phyloP scores from a whole-genome alignment of 192 early-diverging fungal species.

The Gigaspora rosea region DNA sequence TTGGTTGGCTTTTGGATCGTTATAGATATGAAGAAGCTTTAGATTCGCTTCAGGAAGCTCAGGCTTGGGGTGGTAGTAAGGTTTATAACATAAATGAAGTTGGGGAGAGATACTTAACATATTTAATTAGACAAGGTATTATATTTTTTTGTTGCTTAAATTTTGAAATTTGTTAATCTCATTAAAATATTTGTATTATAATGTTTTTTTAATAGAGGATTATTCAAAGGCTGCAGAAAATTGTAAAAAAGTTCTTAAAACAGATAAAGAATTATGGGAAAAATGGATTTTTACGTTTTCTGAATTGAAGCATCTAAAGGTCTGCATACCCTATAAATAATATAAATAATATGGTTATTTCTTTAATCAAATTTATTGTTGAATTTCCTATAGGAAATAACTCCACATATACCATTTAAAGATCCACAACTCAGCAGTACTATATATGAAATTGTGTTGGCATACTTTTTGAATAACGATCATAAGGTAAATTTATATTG shows the following conservation, averaged over 20 bases:
- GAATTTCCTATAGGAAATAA: constrained; percentile 56
- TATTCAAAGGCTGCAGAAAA: constrained; percentile 70
- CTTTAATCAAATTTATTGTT: neutral
- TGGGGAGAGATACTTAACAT: constrained; percentile 78
- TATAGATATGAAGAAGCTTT: constrained; percentile 82
- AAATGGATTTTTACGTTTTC: constrained; percentile 90
- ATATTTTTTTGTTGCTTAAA: neutral
- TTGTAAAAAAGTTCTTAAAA: constrained; percentile 71
- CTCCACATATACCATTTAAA: constrained; percentile 74
- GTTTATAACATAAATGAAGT: constrained; percentile 67
- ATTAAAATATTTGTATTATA: neutral
- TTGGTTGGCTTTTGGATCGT: constrained; percentile 89
- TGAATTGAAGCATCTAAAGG: constrained; percentile 71
- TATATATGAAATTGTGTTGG: constrained; percentile 88
- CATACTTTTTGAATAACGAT: constrained; percentile 67
- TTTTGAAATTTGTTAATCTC: neutral
- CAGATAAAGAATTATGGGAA: constrained; percentile 74
- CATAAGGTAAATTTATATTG: constrained; percentile 46
- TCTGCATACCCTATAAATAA: constrained; percentile 20
- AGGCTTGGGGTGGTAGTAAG: constrained; percentile 59
- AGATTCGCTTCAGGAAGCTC: constrained; percentile 60
- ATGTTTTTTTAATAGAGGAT: constrained; percentile 42
- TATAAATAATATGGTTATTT: neutral
- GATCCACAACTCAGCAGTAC: constrained; percentile 74
- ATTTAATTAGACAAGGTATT: constrained; percentile 68